Evolutionary conservation across 108 stramenopile genomes (phyloP).

Genomic region (Cyclotella sp.): DNA sequence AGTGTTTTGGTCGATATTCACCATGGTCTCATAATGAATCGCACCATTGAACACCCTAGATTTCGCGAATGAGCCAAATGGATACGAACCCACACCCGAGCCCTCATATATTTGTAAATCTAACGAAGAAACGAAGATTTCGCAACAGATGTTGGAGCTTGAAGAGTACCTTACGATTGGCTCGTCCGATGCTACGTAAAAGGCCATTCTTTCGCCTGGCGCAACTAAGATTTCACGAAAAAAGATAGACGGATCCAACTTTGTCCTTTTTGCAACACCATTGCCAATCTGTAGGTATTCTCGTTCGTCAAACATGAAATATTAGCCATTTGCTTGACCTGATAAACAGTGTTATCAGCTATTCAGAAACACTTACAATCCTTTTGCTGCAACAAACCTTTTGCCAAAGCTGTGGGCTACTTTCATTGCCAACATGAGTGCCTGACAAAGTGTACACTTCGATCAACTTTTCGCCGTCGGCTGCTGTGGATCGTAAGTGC

Average conservation of each 20-base stretch:
- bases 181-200: slow-evolving; percentile 20
- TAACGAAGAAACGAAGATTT: slow-evolving; percentile 13
- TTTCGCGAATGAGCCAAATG: slow-evolving; percentile 8
- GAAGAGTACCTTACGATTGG: slow-evolving; percentile 23
- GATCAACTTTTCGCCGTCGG: slow-evolving; percentile 18
- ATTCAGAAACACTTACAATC: not conserved
- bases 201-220: slow-evolving; percentile 13
- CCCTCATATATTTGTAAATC: slow-evolving; percentile 29
- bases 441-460: slow-evolving; percentile 25
- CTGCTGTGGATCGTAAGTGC: slow-evolving; percentile 11
- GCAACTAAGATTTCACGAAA: slow-evolving; percentile 2
- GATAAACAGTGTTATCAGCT: too few relatives aligned
- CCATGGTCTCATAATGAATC: slow-evolving; percentile 3
- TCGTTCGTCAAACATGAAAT: too few relatives aligned
- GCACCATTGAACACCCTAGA: slow-evolving; percentile 27
- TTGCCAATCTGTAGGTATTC: not conserved
- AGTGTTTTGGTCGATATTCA: not conserved
- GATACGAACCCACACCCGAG: slow-evolving; percentile 17
- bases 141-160: slow-evolving; percentile 17
- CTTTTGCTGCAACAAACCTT: slow-evolving; percentile 22
- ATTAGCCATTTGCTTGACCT: too few relatives aligned
- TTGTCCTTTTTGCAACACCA: slow-evolving; percentile 1
- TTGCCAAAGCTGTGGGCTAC: slow-evolving; percentile 8
- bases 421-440: slow-evolving; percentile 27
- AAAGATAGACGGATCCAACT: not conserved